Evolutionary conservation across 306 rosid species (phyloP).

Genomic region (Malus sylvestris): DNA sequence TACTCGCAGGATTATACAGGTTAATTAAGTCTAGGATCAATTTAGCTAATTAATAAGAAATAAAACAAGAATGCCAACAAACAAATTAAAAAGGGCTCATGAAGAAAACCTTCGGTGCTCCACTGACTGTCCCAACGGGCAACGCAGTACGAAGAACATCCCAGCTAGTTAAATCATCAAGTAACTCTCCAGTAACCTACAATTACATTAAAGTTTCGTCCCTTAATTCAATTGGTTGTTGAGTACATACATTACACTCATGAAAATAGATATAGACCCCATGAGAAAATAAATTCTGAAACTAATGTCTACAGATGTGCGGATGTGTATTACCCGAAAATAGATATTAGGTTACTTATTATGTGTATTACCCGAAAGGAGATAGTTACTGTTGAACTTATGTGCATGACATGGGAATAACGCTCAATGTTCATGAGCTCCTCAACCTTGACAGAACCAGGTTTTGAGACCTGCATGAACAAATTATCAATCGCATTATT

Average conservation of each 20-base stretch:
- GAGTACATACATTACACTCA: neutral
- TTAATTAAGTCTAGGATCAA: neutral
- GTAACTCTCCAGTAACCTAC: conserved; percentile 88
- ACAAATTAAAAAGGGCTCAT: neutral
- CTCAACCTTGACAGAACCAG: conserved; percentile 86
- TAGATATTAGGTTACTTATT: neutral
- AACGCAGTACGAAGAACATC: conserved; percentile 85
- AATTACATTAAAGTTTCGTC: conserved; percentile 16
- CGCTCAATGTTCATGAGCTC: conserved; percentile 87
- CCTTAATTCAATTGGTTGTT: neutral
- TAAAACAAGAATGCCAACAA: conserved; percentile 1
- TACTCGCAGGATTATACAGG: neutral
- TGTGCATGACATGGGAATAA: conserved; percentile 98
- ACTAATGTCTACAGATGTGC: neutral
- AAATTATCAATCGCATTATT: conserved; percentile 1
- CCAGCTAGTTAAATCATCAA: conserved; percentile 74
- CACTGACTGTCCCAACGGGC: conserved; percentile 98
- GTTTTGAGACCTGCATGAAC: conserved; percentile 71
- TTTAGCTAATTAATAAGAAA: neutral
- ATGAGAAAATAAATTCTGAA: neutral
- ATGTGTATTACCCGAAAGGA: neutral
- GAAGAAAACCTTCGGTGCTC: conserved; percentile 80
- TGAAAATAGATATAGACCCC: neutral
- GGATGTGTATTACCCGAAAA: no score
- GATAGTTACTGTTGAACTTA: conserved; percentile 87